Base-by-base conservation (phyloP, 2,329 filamentous ascomycete genomes). In the Penicillium sp. region DNA sequence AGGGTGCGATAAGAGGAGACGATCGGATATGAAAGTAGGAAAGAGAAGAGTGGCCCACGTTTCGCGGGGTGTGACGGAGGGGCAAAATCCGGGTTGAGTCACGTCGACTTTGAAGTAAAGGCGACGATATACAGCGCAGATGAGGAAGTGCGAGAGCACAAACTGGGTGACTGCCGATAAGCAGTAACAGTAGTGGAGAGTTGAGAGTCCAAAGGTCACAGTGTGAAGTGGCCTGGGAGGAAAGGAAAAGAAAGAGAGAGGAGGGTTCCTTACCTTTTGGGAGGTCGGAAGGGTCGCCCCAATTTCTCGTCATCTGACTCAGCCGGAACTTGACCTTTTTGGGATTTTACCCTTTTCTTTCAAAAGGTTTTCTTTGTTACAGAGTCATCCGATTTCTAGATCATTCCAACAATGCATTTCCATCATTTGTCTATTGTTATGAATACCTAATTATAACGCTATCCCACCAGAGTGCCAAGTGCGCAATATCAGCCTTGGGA, bases 51-150 rank as follows among this genome's bases (percentile, higher is more conserved):
- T 54, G 42, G 45, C 52, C 59, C 62, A 65, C 61, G 59, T 59
- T 65, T 42, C 61, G 64, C 61, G 64, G 62, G 64, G 62, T 58
- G 53, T 29, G 34, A 47, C 42, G 58, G 55, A 55, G 61, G 58
- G 50, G 43, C 52, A 56, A 45, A 40, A 53, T 29, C 48, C 20
- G 49, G 50, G 53, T 66, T 66, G 64, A 66, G 61, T 66, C 64
- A 66, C 51, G 45, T 48, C 54, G 47, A 46, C 29, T 45, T 48
- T 22, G 45, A 26, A 35, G n/a, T 37, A 5, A 44, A 51, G 24
- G 32, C 45, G 38, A 43, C 38, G 32, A 56, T 20, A 44, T 16
- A 18, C 26, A 44, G 31, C 8, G 38, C 16, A 32, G 20, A 20
- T 42, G 20, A 18, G 20, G 18, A 5, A 35, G 20, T 35, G 16